Base-by-base conservation (phyloP, 225 moss, liverwort and hornwort genomes). In the Antitrichia curtipendula region DNA sequence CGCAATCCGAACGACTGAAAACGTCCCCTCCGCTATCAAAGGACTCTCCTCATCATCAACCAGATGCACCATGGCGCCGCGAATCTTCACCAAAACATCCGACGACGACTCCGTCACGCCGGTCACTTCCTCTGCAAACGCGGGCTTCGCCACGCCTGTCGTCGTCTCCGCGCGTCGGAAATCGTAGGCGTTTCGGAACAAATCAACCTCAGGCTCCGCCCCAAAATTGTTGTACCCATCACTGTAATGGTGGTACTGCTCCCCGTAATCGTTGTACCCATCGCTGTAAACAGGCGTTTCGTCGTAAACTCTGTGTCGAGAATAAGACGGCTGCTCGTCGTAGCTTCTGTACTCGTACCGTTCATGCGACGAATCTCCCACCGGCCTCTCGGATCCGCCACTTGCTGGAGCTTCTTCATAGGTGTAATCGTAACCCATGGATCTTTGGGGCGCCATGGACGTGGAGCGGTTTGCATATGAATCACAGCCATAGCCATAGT, bases 61-160 rank as follows among this genome's bases (percentile, higher is more conserved):
- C 80, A 98, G 65, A 69, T 97, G 97, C 86, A 94, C 98, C 77
- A 97, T 93, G 28, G 93, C 95, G 28, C 95, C 97, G 10, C 95
- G 93, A 66, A 98, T 89, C 16, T 86, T 90, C 64, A 98, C 93
- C 84, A 98, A 84, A 50, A 92, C 91, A 72, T 98, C 94, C 86
- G 93, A 88, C 43, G 91, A 94, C 24, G 93, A 80, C 76, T 92
- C 90, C 86, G 43, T 1, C 53, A 92, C 93, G 68, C 92, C 90
- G 83, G 9, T 32, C 65, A 93, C 94, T 56, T 90, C 92, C 45
- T 87, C 91, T n/a, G 53, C 85, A 38, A 89, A 60, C 17, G 57
- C 79, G 59, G 90, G 56, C 69, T 89, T 80, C 80, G 88, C 34
- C 56, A 84, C 87, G 31, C 81, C 79, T 16, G 88, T 89, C 52